Evolutionary conservation across 257 asterid species (phyloP), one percentile per base, ranked within the genome.

Genomic region (Phtheirospermum japonicum): DNA sequence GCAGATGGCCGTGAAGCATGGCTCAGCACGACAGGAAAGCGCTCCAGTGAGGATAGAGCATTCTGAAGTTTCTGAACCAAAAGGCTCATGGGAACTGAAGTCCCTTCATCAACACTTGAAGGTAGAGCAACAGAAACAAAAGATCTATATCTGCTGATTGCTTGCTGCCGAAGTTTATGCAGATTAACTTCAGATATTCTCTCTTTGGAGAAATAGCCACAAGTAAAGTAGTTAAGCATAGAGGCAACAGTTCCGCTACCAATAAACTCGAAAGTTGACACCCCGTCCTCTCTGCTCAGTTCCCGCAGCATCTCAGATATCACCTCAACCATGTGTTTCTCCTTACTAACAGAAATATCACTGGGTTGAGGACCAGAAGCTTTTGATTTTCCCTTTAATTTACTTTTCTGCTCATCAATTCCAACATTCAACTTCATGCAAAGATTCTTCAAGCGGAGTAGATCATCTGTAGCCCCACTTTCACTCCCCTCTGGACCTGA

Each of bases 241-340:
- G 99, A 81, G 34, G 78, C 76, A 64, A 94, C 94, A 52, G 78
- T 97, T 42, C 99, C 97, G 69, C 99, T 90, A 64, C 99, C 96
- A 59, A 87, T 87, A 59, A 94, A 94, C 79, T 94, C 99, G 68
- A 90, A 94, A 49, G 97, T 90, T 40, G 99, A 94, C 33, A 94
- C 97, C 23, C 99, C 96, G n/a, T 87, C 97, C 42, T 84, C 97
- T 76, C 79, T 81, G 81, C 90, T 72, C 55, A 94, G 94, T 82
- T 94, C 99, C 69, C 67, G 74, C 80, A 94, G 69, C 76, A 94
- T 82, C 82, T 86, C 96, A 71, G 79, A 67, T 69, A 90, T 74
- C 52, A 88, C 87, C 61, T 77, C 87, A 69, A 79, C 80, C 79
- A 90, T 76, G 59, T 76, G 74, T 53, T 84, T 93, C 73, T 90